Evolutionary conservation across 2,329 filamentous ascomycete species (phyloP), one percentile per base, ranked within the genome.

Genomic region (Monosporascus sp.): DNA sequence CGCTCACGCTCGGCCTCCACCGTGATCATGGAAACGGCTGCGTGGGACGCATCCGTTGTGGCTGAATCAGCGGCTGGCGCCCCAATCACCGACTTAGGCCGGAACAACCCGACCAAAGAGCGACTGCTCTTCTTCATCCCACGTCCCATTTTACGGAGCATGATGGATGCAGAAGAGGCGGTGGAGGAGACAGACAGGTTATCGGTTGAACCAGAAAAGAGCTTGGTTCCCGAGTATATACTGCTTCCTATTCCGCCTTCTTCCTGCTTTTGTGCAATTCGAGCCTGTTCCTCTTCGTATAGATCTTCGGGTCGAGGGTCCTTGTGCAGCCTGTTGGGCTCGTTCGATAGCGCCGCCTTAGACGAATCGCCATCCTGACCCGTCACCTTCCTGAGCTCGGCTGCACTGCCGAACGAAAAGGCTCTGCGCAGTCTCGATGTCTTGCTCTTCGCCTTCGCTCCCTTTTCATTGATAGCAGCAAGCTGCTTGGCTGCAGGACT

Each of bases 81-180:
- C 34, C 91, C 92, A 63, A 93, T 82, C 17, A 96, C 80, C 1
- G 93, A 97, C 71, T 97, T 99, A 0, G 94, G 93, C 58, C 94
- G 82, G 76, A 99, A 99, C 7, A 99, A 79, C 26, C 94, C 94
- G 61, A 95, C 95, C 51, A 99, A 83, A 24, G 92, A 97, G 48
- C 92, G 83, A 19, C 88, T 88, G 50, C 91, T 87, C 73, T 94
- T 95, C 81, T 96, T 97, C 85, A 97, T 88, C n/a, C 93, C 92
- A 60, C 91, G 91, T 52, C 94, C 94, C 94, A 99, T 99, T 76
- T 99, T 99, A 51, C 94, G 86, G 61, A 99, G 88, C 90, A 95
- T 95, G 63, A 95, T 85, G 31, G 91, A 95, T 36, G 90, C 90
- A 20, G 90, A 95, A 7, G 91, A 95, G 20, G 90, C 90, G 9